Evolutionary conservation across 2,329 filamentous ascomycete species (phyloP).

Genomic region (Penicillium expansum): DNA sequence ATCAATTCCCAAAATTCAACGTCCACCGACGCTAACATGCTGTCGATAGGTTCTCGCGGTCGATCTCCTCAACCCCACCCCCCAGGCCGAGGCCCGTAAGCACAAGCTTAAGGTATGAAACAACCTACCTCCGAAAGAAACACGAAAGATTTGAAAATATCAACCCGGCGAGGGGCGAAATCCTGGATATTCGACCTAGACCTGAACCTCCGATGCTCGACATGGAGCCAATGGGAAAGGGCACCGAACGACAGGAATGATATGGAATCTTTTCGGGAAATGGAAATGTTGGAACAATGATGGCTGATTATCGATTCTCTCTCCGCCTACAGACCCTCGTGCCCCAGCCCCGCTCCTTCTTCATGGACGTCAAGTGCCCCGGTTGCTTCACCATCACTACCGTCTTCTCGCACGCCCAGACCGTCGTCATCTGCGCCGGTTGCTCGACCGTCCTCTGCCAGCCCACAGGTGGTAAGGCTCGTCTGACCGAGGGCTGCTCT

Average conservation of each 20-base stretch:
- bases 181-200: conserved; percentile 5
- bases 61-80: conserved; percentile 98
- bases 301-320: conserved; percentile 9
- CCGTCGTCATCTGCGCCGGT: conserved; percentile 99
- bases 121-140: conserved; percentile 8
- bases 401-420: conserved; percentile 99
- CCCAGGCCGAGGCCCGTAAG: conserved; percentile 97
- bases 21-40: conserved; percentile 19
- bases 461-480: conserved; percentile 97
- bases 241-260: conserved; percentile 1
- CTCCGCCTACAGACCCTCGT: conserved; percentile 71
- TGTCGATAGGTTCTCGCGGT: conserved; percentile 90
- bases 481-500: conserved; percentile 99
- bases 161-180: conserved; percentile 3
- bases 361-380: conserved; percentile 99
- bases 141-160: conserved; percentile 11
- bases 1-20: conserved; percentile 10
- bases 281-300: conserved; percentile 2
- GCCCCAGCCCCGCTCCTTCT: conserved; percentile 96
- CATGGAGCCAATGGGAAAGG: conserved; percentile 4
- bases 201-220: conserved; percentile 3
- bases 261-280: not conserved
- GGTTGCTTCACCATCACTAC: conserved; percentile 99
- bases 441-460: conserved; percentile 99
- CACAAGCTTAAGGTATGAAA: conserved; percentile 98